A percentile compares a stretch with the other conserved stretches of the same genome.
These are phyloP conservation scores for Mollisia scopiformis DNA, from an alignment of 2,329 filamentous ascomycete genomes.

Conservation along the genomic window DNA sequence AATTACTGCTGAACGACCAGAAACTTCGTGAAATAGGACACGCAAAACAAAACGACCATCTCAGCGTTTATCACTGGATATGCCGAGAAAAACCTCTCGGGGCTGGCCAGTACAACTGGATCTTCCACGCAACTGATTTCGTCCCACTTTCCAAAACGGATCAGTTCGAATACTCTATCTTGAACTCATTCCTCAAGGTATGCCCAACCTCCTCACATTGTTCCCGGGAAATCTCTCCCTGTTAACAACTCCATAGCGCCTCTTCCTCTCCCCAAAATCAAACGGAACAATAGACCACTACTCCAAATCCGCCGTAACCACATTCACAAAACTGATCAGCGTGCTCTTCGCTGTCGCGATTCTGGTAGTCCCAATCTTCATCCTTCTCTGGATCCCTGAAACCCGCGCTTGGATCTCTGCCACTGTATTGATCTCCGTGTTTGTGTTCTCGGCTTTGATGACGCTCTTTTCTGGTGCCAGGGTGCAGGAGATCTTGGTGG, in stretches of 20 bases:
- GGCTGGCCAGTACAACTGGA: conserved; percentile 8
- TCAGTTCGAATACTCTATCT: background rate
- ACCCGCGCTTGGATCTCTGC: background rate
- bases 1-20: conserved; percentile 3
- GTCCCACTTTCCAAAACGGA: conserved; percentile 5
- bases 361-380: conserved; percentile 5
- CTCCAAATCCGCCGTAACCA: background rate
- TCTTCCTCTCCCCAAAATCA: background rate
- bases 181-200: conserved; percentile 2
- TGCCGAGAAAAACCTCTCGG: conserved; percentile 5
- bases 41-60: conserved; percentile 1
- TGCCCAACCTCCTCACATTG: background rate
- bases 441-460: conserved; percentile 5
- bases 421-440: conserved; percentile 5
- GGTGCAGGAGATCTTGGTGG: conserved; percentile 5
- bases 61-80: conserved; percentile 12
- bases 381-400: conserved; percentile 9
- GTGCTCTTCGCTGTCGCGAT: conserved; percentile 3
- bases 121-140: conserved; percentile 14
- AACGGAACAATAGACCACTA: background rate
- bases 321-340: background rate
- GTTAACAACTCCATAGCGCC: background rate
- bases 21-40: background rate
- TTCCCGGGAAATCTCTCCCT: too few relatives aligned
- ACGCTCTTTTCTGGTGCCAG: background rate